phyloP scores from a whole-genome alignment of 2,329 filamentous ascomycete genomes.

The Fusarium papillatum region DNA sequence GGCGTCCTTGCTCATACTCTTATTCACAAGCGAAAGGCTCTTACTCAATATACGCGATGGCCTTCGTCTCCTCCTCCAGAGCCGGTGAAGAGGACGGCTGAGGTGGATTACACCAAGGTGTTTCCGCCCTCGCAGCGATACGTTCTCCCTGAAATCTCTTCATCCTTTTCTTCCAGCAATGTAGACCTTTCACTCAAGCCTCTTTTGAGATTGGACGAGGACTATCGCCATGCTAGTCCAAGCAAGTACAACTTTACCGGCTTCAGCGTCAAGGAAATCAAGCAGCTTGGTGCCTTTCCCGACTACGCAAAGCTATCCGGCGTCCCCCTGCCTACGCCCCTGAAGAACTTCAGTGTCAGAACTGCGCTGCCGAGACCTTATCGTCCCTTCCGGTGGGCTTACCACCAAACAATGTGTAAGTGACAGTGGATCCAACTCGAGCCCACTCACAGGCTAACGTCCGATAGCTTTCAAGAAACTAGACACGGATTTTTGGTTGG shows the following conservation, averaged over 20 bases:
- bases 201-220: slow-evolving; percentile 49
- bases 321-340: slow-evolving; percentile 77
- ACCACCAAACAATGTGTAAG: slow-evolving; percentile 92
- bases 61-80: slow-evolving; percentile 22
- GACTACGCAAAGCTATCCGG: slow-evolving; percentile 83
- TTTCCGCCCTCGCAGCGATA: slow-evolving; percentile 45
- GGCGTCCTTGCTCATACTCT: slow-evolving; percentile 28
- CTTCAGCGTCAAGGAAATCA: slow-evolving; percentile 78
- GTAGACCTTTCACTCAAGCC: slow-evolving; percentile 35
- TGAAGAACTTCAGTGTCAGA: slow-evolving; percentile 75
- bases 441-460: slow-evolving; percentile 46
- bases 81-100: slow-evolving; percentile 26
- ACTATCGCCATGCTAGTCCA: slow-evolving; percentile 50
- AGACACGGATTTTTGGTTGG: slow-evolving; percentile 90
- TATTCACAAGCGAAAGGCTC: slow-evolving; percentile 34
- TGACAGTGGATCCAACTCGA: neutral
- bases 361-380: slow-evolving; percentile 82
- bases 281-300: slow-evolving; percentile 80
- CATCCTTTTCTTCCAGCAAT: neutral
- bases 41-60: slow-evolving; percentile 23
- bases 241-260: slow-evolving; percentile 73
- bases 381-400: slow-evolving; percentile 85
- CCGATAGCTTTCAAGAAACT: slow-evolving; percentile 79
- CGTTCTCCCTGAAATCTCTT: slow-evolving; percentile 22
- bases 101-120: slow-evolving; percentile 40